Percentiles rank a stretch among this genome's conserved stretches.
phyloP scores from a whole-genome alignment of 805 yeast species.

The Yamadazyma akitaensis region DNA sequence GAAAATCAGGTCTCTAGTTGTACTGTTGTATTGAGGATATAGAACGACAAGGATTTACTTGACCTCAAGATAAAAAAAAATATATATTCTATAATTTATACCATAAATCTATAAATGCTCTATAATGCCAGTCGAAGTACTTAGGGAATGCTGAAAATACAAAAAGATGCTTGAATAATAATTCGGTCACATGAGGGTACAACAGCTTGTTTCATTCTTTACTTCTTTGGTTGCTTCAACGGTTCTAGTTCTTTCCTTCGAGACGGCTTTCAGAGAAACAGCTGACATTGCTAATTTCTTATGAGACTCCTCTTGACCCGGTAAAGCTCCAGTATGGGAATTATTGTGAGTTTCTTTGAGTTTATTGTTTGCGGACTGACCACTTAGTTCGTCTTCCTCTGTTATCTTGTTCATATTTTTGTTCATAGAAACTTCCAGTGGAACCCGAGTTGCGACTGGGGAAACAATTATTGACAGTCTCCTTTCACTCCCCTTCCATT shows the following conservation, averaged over 20 bases:
- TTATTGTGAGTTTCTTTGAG: not conserved
- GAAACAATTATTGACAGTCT: not conserved
- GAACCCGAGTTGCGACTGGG: slow-evolving; percentile 1
- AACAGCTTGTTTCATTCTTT: slow-evolving; percentile 15
- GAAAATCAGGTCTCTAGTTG: too few relatives aligned
- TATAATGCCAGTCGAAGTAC: not conserved
- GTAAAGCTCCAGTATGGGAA: too few relatives aligned
- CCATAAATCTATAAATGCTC: slow-evolving; percentile 1
- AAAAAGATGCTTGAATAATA: too few relatives aligned
- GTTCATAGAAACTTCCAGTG: not conserved
- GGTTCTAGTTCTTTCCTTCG: not conserved
- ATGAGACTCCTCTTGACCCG: too few relatives aligned
- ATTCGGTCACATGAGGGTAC: slow-evolving; percentile 14
- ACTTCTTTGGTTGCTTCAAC: not conserved
- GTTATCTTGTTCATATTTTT: not conserved
- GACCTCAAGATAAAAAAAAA: too few relatives aligned
- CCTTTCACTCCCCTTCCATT: not conserved
- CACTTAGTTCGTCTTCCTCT: not conserved
- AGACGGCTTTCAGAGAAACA: not conserved
- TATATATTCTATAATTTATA: too few relatives aligned
- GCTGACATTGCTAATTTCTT: too few relatives aligned
- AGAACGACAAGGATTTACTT: too few relatives aligned
- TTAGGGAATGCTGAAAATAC: not conserved
- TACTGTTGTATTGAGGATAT: too few relatives aligned
- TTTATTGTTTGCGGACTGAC: not conserved